Base-by-base conservation (phyloP, 495 filamentous ascomycete species). In the Podospora conica region DNA sequence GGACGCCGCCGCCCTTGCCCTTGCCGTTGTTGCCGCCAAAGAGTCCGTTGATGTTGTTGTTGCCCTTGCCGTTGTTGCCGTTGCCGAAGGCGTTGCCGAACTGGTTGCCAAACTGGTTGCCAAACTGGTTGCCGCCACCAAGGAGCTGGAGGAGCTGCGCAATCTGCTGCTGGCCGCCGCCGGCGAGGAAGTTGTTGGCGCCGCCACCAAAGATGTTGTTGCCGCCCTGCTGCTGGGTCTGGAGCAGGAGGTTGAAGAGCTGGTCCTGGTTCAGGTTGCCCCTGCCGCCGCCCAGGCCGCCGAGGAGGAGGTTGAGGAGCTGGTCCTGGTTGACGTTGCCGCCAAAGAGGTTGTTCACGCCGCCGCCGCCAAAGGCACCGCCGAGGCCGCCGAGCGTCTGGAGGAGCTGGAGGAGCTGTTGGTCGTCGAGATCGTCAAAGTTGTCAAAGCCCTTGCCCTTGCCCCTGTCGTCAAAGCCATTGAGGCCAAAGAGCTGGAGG, bases 41-140 rank as follows among this genome's bases (percentile, higher is more conserved):
- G 27, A 58, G 56, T 8, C 9, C 24, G 23, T 58, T 28, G n/a
- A 58, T 9, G 22, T 58, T 23, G 12, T 58, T 15, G 27, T 23
- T 23, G 4, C 48, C 58, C 28, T 68, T 69, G 1, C 67, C 67
- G 9, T 65, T 62, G 9, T 48, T 62, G 3, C 27, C 59, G 48
- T 12, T 55, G 24, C 61, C 61, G 18, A 55, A 55, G 9, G 10
- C 61, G 8, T 63, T 63, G 24, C 61, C 61, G 8, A 54, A 40
- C 3, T 48, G 55, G 18, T 63, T 63, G 56, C 53, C 62, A n/a
- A n/a, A n/a, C 57, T 59, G 25, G 9, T 59, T 48, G 15, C 40
- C 40, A n/a, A n/a, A n/a, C 57, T 59, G 25, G 9, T 59, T 48
- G 15, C 40, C 40, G 3, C 56, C 58, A 3, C n/a, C 18, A 1